Percentiles rank a stretch among this genome's conserved stretches.
phyloP scores from a whole-genome alignment of 1,284 basidiomycete genomes.

The Exobasidium cylindrosporum region DNA sequence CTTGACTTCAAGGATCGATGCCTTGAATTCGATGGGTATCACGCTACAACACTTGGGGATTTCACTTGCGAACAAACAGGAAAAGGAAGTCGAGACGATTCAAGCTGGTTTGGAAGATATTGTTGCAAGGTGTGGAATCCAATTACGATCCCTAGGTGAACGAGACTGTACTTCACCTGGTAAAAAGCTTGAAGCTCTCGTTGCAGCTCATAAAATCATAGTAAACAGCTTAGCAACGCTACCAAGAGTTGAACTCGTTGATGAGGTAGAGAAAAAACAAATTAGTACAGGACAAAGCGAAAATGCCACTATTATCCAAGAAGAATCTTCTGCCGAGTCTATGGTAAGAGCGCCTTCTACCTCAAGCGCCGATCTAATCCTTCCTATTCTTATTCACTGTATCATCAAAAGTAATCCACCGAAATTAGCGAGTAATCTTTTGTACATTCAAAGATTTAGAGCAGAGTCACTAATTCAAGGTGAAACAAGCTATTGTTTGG shows the following conservation, averaged over 20 bases:
- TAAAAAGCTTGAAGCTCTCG: conserved; percentile 75
- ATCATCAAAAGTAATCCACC: conserved; percentile 85
- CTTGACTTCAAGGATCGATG: conserved; percentile 79
- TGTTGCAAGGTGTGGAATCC: conserved; percentile 73
- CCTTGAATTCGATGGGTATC: conserved; percentile 82
- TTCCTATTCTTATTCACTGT: conserved; percentile 84
- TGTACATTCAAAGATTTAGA: conserved; percentile 82
- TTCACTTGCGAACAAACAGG: conserved; percentile 60
- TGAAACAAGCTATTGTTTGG: conserved; percentile 84
- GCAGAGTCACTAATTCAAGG: conserved; percentile 64
- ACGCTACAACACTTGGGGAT: conserved; percentile 81
- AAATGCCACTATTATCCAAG: background rate
- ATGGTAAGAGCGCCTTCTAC: background rate
- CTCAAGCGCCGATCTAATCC: conserved; percentile 66
- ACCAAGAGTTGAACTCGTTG: conserved; percentile 23
- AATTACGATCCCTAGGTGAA: conserved; percentile 68
- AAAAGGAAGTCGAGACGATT: conserved; percentile 7
- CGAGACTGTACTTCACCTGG: conserved; percentile 65
- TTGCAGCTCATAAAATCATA: conserved; percentile 76
- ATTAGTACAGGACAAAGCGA: background rate
- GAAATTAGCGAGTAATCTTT: conserved; percentile 72
- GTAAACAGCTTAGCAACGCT: conserved; percentile 62
- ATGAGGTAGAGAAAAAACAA: conserved; percentile 7
- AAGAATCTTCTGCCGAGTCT: background rate
- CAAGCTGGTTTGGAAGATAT: conserved; percentile 52